Percentiles rank a stretch among this genome's conserved stretches.
Evolutionary conservation across 108 stramenopile genomes (phyloP).

Genomic region (Poteriospumella lacustris): DNA sequence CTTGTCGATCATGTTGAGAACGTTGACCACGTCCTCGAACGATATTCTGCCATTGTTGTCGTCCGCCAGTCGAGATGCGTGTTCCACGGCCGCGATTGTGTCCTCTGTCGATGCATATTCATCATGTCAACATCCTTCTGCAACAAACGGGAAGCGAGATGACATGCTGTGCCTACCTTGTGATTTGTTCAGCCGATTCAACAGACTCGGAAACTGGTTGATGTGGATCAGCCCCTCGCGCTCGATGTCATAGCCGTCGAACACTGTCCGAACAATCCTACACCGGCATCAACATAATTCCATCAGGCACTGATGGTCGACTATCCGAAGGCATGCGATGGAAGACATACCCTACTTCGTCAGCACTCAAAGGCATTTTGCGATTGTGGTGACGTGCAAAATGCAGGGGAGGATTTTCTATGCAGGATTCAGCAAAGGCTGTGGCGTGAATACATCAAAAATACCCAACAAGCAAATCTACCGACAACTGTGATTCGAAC

Average conservation of each 20-base stretch:
- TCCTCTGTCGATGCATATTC: slow-evolving; percentile 12
- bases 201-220: background rate
- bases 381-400: no score
- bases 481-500: no score
- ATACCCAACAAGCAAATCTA: no score
- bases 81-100: background rate
- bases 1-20: background rate
- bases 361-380: no score
- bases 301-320: background rate
- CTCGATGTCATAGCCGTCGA: slow-evolving; percentile 11
- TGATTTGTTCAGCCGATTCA: background rate
- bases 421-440: no score
- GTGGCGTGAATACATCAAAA: no score
- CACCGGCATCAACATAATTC: background rate
- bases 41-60: background rate
- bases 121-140: no score
- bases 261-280: slow-evolving; percentile 14
- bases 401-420: no score
- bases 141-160: background rate
- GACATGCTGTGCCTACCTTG: background rate
- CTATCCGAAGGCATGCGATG: no score
- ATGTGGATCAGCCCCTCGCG: background rate
- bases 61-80: background rate
- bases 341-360: no score
- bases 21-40: background rate